A percentile compares a stretch with the other conserved stretches of the same genome.
Evolutionary conservation across 2,329 filamentous ascomycete genomes (phyloP).

Genomic region (Xylaria multiplex): DNA sequence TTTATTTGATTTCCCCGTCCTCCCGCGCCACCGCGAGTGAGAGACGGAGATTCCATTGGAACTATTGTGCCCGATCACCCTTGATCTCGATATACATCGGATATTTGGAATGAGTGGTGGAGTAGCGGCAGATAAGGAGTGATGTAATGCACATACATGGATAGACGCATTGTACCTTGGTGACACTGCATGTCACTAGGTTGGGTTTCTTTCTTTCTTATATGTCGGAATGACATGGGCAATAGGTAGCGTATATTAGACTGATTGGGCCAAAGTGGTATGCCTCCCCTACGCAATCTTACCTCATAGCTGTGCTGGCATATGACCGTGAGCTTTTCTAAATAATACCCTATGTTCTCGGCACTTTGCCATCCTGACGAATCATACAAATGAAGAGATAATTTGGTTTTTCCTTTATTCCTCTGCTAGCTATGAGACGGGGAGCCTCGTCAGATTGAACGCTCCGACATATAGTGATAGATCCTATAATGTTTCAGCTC

Average conservation of each 20-base stretch:
- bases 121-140: neutral
- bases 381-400: no score
- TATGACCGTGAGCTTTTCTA: no score
- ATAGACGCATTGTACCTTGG: neutral
- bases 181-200: neutral
- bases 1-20: neutral
- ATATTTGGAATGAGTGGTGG: constrained; percentile 4
- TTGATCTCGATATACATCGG: constrained; percentile 1
- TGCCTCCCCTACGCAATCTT: no score
- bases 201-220: neutral
- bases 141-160: constrained; percentile 6
- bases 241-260: no score
- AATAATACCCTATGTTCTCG: no score
- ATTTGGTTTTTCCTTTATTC: neutral
- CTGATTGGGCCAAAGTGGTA: no score
- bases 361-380: no score
- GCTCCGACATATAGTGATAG: neutral
- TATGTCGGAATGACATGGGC: no score
- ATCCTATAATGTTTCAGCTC: neutral
- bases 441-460: neutral
- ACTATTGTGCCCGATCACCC: neutral
- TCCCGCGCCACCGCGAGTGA: neutral
- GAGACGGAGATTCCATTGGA: neutral
- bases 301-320: no score
- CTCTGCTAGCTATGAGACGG: neutral